Evolutionary conservation across 176 grass and related monocot genomes (phyloP), one percentile per base, ranked within the genome.

Genomic region (Musa itinerans): DNA sequence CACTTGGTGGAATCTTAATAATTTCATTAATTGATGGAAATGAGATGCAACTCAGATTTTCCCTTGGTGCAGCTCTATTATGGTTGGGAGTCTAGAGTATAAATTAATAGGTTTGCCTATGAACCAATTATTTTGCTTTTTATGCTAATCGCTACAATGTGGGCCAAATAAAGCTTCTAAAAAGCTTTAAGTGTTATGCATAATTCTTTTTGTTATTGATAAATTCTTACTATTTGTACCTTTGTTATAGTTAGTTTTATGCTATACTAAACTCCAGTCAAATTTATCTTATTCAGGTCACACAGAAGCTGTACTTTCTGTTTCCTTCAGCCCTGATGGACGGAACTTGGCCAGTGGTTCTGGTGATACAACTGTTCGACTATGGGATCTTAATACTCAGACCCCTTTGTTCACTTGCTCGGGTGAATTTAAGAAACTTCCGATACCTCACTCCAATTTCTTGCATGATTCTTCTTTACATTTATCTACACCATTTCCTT

Each of bases 341-440:
- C 82, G 68, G 64, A 79, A 78, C 78, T 81, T 98, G 68, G 95
- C 94, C 13, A 98, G 94, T 78, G 90, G 90, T 85, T 98, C 90
- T 16, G 95, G 90, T 76, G 95, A 98, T 73, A 93, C 88, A 22
- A 93, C 82, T 59, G 90, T 98, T 58, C 84, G 95, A 16, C 89
- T 98, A 53, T 98, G 90, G 90, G 95, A 98, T 51, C 84, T 98
- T 48, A 89, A 72, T 74, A 98, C 95, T 17, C 95, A 98, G 65
- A 93, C 95, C 21, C 95, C 95, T 26, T 54, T 93, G 66, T 93
- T 87, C 76, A 93, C 95, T 54, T 98, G 95, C 71, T 91, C 85
- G 85, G 90, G 94, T 97, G 69, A 82, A 54, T 76, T 52, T 82
- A 63, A 27, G 34, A 50, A 43, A 43, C 34, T 43, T 43, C 0